Base-by-base conservation (phyloP, 2,329 filamentous ascomycete genomes). In the Endothia cerciana region DNA sequence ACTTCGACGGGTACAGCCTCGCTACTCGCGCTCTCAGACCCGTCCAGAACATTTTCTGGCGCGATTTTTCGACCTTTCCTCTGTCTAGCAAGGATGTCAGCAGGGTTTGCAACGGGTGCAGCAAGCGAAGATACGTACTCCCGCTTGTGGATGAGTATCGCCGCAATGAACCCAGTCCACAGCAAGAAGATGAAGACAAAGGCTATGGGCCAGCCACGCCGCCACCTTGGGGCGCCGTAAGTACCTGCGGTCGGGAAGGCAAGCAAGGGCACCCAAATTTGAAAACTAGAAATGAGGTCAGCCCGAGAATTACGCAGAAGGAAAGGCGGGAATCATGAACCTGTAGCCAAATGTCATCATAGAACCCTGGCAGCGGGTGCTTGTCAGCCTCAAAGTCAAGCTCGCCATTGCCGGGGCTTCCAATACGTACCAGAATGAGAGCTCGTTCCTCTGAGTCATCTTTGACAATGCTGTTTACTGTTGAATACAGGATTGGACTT, bases 281-380 rank as follows among this genome's bases (percentile, higher is more conserved):
- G 74, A 68, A 81, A 80, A 0, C 77, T 60, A 25, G 22, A 49
- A 11, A 60, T 36, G 33, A 28, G 6, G 43, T 60, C 58, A 60
- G 41, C 4, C 15, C 13, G 40, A 59, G 3, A 43, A 4, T n/a
- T 4, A 30, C 22, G 33, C 38, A 25, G n/a, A 36, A 58, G n/a
- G 10, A 22, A 17, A 40, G 11, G 17, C 13, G 13, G 7, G n/a
- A 36, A 15, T 15, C 33, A 4, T 41, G 10, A 25, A 60, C 58
- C 58, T 80, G 65, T 80, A 81, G 43, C 79, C 79, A 57, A 81
- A 77, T 1, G 78, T 80, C 79, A 81, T 81, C 80, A 81, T 81
- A 0, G 77, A 71, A 0, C 79, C 78, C 78, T 80, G 25, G 2
- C 25, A 40, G 19, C 38, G 30, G 0, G 13, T 53, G 7, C 30